Conservation (phyloP, 371 early-diverging fungal species). For the Zopfochytrium polystomum region DNA sequence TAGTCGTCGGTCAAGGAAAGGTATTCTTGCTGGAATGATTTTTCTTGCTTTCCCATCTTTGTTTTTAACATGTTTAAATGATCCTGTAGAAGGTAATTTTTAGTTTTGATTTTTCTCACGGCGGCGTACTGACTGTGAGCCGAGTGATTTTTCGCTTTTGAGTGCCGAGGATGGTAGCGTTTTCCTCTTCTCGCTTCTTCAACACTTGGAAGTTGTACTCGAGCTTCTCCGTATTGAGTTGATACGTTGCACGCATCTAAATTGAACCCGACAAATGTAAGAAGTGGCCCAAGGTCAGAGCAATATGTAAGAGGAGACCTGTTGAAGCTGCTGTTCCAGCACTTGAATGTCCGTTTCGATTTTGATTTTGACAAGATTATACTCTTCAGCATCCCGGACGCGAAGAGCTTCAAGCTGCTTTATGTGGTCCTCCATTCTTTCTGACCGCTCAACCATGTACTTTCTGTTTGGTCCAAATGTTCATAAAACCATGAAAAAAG, state of each 20-base stretch:
- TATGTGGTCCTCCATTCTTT: constrained; percentile 49
- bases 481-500: neutral
- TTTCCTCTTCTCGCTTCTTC: constrained; percentile 60
- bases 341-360: constrained; percentile 58
- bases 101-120: too few species aligned
- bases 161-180: constrained; percentile 47
- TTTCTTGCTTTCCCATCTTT: constrained; percentile 50
- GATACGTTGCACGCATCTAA: constrained; percentile 57
- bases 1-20: constrained; percentile 49
- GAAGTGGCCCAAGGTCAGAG: neutral
- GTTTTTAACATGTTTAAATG: constrained; percentile 48
- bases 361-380: constrained; percentile 56
- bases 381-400: constrained; percentile 55
- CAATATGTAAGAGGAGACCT: constrained; percentile 25
- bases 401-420: constrained; percentile 46
- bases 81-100: constrained; percentile 32
- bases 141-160: constrained; percentile 56
- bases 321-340: constrained; percentile 59
- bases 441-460: constrained; percentile 48
- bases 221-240: constrained; percentile 59
- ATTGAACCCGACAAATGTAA: neutral
- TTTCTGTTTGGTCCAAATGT: constrained; percentile 20
- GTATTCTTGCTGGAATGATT: constrained; percentile 43
- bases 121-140: constrained; percentile 47
- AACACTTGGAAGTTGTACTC: constrained; percentile 60